A percentile compares a stretch with the other conserved stretches of the same genome.
Evolutionary conservation across 2,329 filamentous ascomycete species (phyloP).

Genomic region (Teratosphaeria destructans): DNA sequence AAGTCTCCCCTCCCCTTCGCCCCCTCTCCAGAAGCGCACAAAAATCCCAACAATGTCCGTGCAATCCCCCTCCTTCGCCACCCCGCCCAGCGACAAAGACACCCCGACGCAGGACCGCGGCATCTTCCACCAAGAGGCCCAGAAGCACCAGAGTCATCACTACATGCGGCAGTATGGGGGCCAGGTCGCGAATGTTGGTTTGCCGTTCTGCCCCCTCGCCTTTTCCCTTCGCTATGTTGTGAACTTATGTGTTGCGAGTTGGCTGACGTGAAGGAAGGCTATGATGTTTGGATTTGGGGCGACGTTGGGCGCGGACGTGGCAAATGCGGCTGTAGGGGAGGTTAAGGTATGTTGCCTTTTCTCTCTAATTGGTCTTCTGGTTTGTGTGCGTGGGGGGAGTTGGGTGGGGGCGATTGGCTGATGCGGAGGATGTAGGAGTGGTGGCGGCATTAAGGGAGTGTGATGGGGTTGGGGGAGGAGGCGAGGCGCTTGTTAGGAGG

Average conservation of each 20-base stretch:
- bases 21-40: background rate
- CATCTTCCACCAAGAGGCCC: constrained; percentile 17
- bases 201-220: background rate
- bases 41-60: constrained; percentile 8
- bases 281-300: constrained; percentile 19
- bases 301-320: constrained; percentile 15
- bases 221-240: no score
- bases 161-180: constrained; percentile 23
- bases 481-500: no score
- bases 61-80: constrained; percentile 10
- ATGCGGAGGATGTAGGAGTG: constrained; percentile 6
- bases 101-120: constrained; percentile 18
- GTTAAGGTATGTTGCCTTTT: constrained; percentile 10
- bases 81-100: constrained; percentile 16
- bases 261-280: constrained; percentile 4
- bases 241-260: no score
- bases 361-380: background rate
- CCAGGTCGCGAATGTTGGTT: constrained; percentile 2
- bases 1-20: background rate
- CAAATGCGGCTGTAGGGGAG: constrained; percentile 21
- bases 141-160: constrained; percentile 21
- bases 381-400: background rate
- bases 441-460: constrained; percentile 9
- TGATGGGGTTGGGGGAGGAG: background rate
- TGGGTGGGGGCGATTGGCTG: background rate